phyloP scores from a whole-genome alignment of 2,329 filamentous ascomycete species.

The Fusarium ramigenum region DNA sequence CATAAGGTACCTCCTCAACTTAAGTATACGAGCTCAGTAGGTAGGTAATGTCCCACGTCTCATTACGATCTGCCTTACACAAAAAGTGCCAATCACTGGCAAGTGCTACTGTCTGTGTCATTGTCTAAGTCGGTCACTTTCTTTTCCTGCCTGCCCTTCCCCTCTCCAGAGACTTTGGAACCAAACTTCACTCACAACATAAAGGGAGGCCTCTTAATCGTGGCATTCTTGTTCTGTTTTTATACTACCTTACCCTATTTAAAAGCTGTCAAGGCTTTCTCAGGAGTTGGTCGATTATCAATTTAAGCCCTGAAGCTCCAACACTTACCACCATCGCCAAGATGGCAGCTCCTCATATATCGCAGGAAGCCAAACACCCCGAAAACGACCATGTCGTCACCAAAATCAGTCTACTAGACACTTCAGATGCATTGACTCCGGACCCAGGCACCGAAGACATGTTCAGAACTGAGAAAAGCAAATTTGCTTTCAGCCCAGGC shows the following conservation, averaged over 20 bases:
- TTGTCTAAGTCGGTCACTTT: background rate
- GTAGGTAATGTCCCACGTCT: background rate
- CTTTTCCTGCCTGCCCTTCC: background rate
- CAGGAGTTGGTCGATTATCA: background rate
- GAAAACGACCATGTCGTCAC: constrained; percentile 6
- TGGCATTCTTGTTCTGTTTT: background rate
- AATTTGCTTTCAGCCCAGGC: constrained; percentile 85
- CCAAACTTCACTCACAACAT: background rate
- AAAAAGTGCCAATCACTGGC: background rate
- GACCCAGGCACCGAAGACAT: constrained; percentile 79
- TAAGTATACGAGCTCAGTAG: background rate
- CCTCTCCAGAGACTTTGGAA: background rate
- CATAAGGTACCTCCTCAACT: background rate
- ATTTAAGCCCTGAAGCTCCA: background rate
- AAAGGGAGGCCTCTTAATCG: constrained; percentile 11
- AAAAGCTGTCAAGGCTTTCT: background rate
- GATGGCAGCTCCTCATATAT: constrained; percentile 26
- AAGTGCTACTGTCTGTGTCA: constrained; percentile 2
- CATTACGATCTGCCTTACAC: background rate
- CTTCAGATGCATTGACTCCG: constrained; percentile 47
- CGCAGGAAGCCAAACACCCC: constrained; percentile 22
- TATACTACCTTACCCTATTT: background rate
- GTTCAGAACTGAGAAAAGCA: constrained; percentile 77
- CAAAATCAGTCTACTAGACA: constrained; percentile 35
- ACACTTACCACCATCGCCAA: constrained; percentile 23